Evolutionary conservation across 139 green algal species (phyloP), one percentile per base, ranked within the genome.

Genomic region (Eudorina sp.): DNA sequence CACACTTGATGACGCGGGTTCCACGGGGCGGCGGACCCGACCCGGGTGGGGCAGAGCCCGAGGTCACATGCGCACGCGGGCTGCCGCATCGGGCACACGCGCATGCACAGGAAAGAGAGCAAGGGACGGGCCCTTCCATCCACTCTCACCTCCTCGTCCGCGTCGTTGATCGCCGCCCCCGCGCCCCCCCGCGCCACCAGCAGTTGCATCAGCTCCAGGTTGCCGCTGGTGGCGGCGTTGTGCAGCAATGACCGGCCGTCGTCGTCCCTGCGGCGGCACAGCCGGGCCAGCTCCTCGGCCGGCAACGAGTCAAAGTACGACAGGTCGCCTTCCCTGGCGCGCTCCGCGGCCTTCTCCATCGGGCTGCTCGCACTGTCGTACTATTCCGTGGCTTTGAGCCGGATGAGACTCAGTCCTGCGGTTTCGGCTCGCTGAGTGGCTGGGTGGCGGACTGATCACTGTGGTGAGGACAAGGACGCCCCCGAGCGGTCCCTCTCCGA

Each of bases 121-220:
- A 41, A 8, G 62, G 18, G 55, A 66, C 9, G 62, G 29, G 23
- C 62, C 25, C 41, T 40, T 3, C 68, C 19, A 7, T 6, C 21
- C 73, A n/a, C n/a, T n/a, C n/a, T n/a, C 70, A 95, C 94, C 92
- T 97, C 95, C 55, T 97, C 94, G 64, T 97, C 95, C 23, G 80
- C 62, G n/a, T 88, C 85, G 46, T 93, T 93, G 3, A 95, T 89
- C 1, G 43, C 77, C 14, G 4, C 62, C 0, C 36, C 53, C 2
- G 68, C 51, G 2, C 80, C 94, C 1, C 93, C 92, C 11, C 83
- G 46, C 4, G 89, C 74, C 40, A 91, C 66, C 31, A 97, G 73
- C 40, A 93, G 90, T 68, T 97, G 78, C 2, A 94, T 69, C 6
- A 95, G 84, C 34, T 92, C 68, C 25, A 89, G 34, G n/a, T 16